Evolutionary conservation across 768 basidiomycete genomes (phyloP), one percentile per base, ranked within the genome.

Genomic region (Trametes cinnabarina): DNA sequence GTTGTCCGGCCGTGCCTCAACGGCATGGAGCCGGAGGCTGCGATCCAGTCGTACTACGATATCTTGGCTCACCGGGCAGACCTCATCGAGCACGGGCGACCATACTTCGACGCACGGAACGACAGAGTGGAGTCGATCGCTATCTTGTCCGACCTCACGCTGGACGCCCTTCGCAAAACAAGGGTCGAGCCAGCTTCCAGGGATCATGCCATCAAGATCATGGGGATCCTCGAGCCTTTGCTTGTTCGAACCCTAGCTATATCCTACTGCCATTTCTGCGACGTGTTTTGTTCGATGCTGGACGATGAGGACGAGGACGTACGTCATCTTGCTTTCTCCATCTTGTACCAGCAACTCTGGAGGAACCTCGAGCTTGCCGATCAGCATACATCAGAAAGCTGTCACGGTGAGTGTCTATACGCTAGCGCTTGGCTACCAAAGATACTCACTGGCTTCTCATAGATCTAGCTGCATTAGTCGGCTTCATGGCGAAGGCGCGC

Each of bases 291-390:
- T 26, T 25, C 50, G 17, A 22, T 62, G 34, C 46, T 50, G 30
- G 43, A 49, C 25, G 60, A 57, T 51, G 17, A n/a, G 4, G 55
- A 52, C 22, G 34, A 34, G 30, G 43, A 42, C 1, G 52, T 62
- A 28, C 47, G 55, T 4, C 51, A 62, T 12, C 22, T 44, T 6
- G 60, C 60, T 1, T 62, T 62, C 19, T 30, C 25, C n/a, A 57
- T 62, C n/a, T 22, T 62, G 10, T 57, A 57, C 51, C 51, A 57
- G 46, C 60, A 62, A 22, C 47, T 56, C 34, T 52, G 43, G 40
- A 20, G 60, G 40, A 53, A 56, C 25, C 41, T 53, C 25, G 48
- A n/a, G 4, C 46, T 57, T 22, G 50, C 55, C 4, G 60, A 52
- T 10, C 51, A 57, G n/a, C 28, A 48, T 43, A 11, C 51, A 2